Base-by-base conservation (phyloP, 225 moss, liverwort and hornwort species). In the Polytrichum formosum region DNA sequence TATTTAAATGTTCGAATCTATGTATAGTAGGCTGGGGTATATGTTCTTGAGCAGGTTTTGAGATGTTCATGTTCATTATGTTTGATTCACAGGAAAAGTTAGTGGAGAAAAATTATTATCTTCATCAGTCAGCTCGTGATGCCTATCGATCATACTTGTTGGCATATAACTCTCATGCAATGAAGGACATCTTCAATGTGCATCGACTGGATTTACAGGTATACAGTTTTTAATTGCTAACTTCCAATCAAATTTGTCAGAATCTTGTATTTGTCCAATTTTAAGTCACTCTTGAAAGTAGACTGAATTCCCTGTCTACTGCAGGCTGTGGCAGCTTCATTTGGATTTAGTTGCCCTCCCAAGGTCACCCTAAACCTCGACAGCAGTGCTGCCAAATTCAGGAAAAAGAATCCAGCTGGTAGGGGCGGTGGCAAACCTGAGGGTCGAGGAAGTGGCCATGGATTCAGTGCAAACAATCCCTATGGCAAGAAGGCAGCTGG, bases 181-280 rank as follows among this genome's bases (percentile, higher is more conserved):
- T 94, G 97, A 98, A 94, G 66, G 97, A 94, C 72, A 98, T 92
- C 65, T 98, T 94, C 78, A 98, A 94, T 70, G 97, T 98, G 5
- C 97, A 98, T 86, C 91, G 91, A 29, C 70, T 98, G 74, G 90
- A 98, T 72, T 70, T 94, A 69, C 97, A 98, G 88, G 93, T 70
- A 21, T n/a, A 0, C 13, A 20, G 20, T 68, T 20, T 23, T 7
- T 68, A 21, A 16, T 31, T 21, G 21, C 13, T n/a, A 53, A 19
- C 33, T 18, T 68, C n/a, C 21, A 18, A 20, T 46, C 35, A 55
- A 20, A 33, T 8, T 22, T 66, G 26, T 28, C 28, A 19, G 7
- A 21, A 19, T 22, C 59, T 20, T 59, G 59, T 21, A 59, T 59
- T 20, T 20, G 21, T 20, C 59, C n/a, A 59, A 22, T 20, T 23